phyloP scores from a whole-genome alignment of 257 asterid genomes.

The Craterostigma plantagineum region DNA sequence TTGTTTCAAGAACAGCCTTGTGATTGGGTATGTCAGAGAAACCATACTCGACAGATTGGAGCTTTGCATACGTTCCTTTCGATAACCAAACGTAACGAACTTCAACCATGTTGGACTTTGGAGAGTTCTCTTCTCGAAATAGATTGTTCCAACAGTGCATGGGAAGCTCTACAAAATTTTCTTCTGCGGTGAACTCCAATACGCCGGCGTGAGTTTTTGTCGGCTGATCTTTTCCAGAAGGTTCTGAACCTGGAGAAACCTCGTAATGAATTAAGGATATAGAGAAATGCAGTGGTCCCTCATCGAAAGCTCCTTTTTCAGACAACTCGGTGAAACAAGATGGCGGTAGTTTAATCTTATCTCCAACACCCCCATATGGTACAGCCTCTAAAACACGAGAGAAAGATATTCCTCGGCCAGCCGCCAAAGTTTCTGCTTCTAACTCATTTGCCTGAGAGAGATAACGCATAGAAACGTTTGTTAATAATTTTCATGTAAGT shows the following conservation, averaged over 20 bases:
- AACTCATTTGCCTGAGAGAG: slow-evolving; percentile 41
- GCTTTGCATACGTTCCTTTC: slow-evolving; percentile 82
- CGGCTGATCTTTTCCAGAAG: slow-evolving; percentile 11
- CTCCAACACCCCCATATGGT: slow-evolving; percentile 70
- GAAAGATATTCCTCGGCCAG: slow-evolving; percentile 66
- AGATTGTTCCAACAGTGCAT: slow-evolving; percentile 75
- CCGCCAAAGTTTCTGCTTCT: slow-evolving; percentile 44
- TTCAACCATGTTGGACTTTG: slow-evolving; percentile 38
- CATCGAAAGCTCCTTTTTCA: slow-evolving; percentile 83
- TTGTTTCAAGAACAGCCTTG: slow-evolving; percentile 94
- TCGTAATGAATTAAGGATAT: slow-evolving; percentile 36
- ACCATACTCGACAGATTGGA: slow-evolving; percentile 61
- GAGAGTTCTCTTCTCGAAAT: slow-evolving; percentile 24
- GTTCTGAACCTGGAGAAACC: slow-evolving; percentile 12
- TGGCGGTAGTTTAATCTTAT: slow-evolving; percentile 82
- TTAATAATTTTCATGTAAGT: neutral
- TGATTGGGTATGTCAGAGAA: slow-evolving; percentile 93
- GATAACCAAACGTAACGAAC: slow-evolving; percentile 80
- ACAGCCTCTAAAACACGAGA: slow-evolving; percentile 56
- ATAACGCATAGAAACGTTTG: slow-evolving; percentile 2
- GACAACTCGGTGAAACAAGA: slow-evolving; percentile 77
- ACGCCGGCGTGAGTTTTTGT: slow-evolving; percentile 80
- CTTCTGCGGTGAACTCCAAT: slow-evolving; percentile 79
- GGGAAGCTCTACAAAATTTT: slow-evolving; percentile 68
- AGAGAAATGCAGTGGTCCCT: slow-evolving; percentile 86